Base-by-base conservation (phyloP, 805 yeast species). In the Hanseniaspora valbyensis region DNA sequence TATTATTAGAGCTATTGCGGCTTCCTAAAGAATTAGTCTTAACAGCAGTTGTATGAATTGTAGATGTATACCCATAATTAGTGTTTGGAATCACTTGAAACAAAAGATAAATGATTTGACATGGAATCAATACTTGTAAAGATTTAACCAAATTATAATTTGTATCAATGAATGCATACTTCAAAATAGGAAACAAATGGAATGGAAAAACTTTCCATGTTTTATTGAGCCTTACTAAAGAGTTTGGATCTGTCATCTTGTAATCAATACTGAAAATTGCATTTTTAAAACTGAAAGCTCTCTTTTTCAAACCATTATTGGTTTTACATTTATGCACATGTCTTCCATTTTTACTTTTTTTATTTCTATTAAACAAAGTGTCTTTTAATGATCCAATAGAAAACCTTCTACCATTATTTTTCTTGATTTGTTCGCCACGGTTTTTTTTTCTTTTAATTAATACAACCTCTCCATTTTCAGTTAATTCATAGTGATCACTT, bases 71-170 rank as follows among this genome's bases (percentile, higher is more conserved):
- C 4, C 50, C 67, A 50, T 66, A 66, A 24, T 64, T 60, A 9
- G 65, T 61, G 19, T 60, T 55, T 28, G 56, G 57, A 52, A 67
- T 67, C 52, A 66, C 59, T 39, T 68, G 62, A 14, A 66, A 57
- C 14, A 63, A 54, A 29, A 69, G 59, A 49, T 69, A 70, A 2
- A 59, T 50, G n/a, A 65, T 48, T 51, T 71, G 75, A 18, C 60
- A 29, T 2, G 69, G 64, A 16, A 62, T 55, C 28, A 68, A 56
- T 3, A 64, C 55, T 13, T 53, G 52, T 16, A 63, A 52, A 38
- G 70, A 52, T 1, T 59, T 64, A 1, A 52, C 39, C 2, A 56
- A 43, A 25, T 66, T 61, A 40, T 62, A 63, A 7, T 40, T 12
- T 33, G 53, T 49, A 4, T 66, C 58, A 12, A 71, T 55, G 26